Conservation (phyloP, 306 rosid species). For the Medicago truncatula region MtrunA17r5.0-ANR NC_053045.1:56554501-56555000, state of each 20-base stretch:
- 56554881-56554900: too few relatives aligned
- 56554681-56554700: background rate
- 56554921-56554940: too few relatives aligned
- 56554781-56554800: background rate
- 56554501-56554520: slow-evolving; percentile 69
- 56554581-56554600: slow-evolving; percentile 66
- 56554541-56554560: slow-evolving; percentile 49
- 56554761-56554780: background rate
- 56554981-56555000: too few relatives aligned
- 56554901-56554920: too few relatives aligned
- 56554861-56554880: too few relatives aligned
- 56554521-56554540: slow-evolving; percentile 61
- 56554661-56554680: slow-evolving; percentile 1
- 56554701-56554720: background rate
- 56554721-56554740: background rate
- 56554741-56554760: background rate
- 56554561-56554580: slow-evolving; percentile 69
- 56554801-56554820: background rate
- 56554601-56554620: slow-evolving; percentile 46
- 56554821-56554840: too few relatives aligned
- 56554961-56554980: too few relatives aligned
- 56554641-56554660: background rate
- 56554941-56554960: too few relatives aligned
- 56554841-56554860: too few relatives aligned
- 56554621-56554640: slow-evolving; percentile 27